A percentile compares a stretch with the other conserved stretches of the same genome.
Conservation (phyloP, 106 monocot species). For the Platanthera guangdongensis region DNA sequence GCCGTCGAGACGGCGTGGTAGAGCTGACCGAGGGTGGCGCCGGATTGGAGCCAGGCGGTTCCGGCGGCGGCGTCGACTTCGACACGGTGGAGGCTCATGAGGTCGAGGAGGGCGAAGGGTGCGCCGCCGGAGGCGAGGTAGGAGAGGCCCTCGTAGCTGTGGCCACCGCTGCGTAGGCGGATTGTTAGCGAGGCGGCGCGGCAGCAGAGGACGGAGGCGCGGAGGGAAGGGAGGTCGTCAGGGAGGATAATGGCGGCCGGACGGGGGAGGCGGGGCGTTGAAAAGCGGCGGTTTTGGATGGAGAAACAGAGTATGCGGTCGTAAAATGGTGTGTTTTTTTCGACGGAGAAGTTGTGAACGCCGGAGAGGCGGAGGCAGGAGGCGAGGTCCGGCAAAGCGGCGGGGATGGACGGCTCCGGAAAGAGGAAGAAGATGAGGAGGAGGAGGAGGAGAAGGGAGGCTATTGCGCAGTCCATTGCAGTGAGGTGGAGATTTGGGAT, state of each 20-base stretch:
- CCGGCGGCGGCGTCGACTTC: conserved; percentile 13
- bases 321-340: conserved; percentile 5
- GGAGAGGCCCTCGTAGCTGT: conserved; percentile 53
- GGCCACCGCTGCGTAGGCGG: conserved; percentile 49
- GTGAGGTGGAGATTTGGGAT: background rate
- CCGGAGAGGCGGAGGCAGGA: conserved; percentile 20
- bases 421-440: background rate
- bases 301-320: conserved; percentile 23
- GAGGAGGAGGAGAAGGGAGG: background rate
- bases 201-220: conserved; percentile 22
- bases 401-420: background rate
- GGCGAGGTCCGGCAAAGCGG: conserved; percentile 8
- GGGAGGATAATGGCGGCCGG: conserved; percentile 34
- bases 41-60: conserved; percentile 55
- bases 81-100: conserved; percentile 31
- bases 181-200: conserved; percentile 22
- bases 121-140: conserved; percentile 4
- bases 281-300: conserved; percentile 42
- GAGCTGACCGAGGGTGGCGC: conserved; percentile 48
- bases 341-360: conserved; percentile 24
- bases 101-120: conserved; percentile 16
- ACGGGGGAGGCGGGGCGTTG: background rate
- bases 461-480: background rate
- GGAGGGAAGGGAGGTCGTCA: conserved; percentile 15
- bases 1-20: conserved; percentile 31